Conservation (phyloP, 2,329 filamentous ascomycete species). For the Colletotrichum kahawae region DNA sequence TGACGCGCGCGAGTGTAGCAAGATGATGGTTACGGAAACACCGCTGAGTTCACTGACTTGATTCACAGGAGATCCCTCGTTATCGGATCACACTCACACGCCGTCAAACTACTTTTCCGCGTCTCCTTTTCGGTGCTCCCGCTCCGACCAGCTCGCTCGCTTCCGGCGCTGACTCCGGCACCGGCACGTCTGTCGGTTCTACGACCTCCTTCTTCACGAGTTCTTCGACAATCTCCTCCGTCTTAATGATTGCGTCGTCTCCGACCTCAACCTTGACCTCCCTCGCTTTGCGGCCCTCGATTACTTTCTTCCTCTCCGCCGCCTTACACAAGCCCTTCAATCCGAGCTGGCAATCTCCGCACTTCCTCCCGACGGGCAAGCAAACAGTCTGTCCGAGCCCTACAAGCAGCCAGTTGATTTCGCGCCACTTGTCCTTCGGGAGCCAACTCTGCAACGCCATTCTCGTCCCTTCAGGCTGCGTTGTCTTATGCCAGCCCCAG, state of each 20-base stretch:
- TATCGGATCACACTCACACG: not conserved
- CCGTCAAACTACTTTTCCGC: not conserved
- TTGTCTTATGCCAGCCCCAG: conserved; percentile 89
- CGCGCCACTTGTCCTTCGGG: conserved; percentile 83
- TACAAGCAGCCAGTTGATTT: conserved; percentile 90
- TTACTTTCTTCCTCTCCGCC: conserved; percentile 69
- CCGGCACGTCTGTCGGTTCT: not conserved
- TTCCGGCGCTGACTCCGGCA: not conserved
- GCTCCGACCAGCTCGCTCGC: not conserved
- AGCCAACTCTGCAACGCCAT: conserved; percentile 80
- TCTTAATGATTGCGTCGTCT: conserved; percentile 21
- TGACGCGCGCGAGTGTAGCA: not conserved
- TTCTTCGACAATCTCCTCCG: conserved; percentile 33
- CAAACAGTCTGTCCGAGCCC: conserved; percentile 89
- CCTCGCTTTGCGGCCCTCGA: conserved; percentile 58
- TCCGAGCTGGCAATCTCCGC: conserved; percentile 85
- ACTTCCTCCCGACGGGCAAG: conserved; percentile 77
- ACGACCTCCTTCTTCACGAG: conserved; percentile 24
- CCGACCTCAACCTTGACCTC: conserved; percentile 29
- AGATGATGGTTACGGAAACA: not conserved
- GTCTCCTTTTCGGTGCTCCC: not conserved
- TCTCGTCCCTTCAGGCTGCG: conserved; percentile 82
- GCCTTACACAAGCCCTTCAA: conserved; percentile 76
- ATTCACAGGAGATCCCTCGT: not conserved
- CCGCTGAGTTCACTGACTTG: not conserved